A percentile compares a stretch with the other conserved stretches of the same genome.
phyloP scores from a whole-genome alignment of 2,329 filamentous ascomycete species.

The Pyricularia pennisetigena region DNA sequence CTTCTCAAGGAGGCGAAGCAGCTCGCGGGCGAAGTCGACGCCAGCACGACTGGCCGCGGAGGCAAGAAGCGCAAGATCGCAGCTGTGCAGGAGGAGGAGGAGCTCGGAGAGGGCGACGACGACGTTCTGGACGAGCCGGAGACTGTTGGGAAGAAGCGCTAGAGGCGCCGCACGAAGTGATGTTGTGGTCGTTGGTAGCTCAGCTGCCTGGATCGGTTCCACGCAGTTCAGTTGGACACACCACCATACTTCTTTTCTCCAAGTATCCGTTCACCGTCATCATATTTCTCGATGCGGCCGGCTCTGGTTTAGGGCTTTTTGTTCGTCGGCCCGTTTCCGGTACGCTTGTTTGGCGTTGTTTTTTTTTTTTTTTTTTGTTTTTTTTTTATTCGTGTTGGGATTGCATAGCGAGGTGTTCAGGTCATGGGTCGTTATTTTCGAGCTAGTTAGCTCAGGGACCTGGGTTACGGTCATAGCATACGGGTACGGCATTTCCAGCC shows the following conservation, averaged over 20 bases:
- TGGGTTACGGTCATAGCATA: not conserved
- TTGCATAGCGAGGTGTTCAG: not conserved
- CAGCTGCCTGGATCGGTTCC: not conserved
- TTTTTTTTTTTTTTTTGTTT: not conserved
- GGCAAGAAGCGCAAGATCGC: constrained; percentile 13
- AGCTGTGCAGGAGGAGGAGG: constrained; percentile 9
- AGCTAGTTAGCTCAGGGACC: not conserved
- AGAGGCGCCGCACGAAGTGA: not conserved
- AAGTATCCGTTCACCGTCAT: not conserved
- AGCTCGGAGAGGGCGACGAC: constrained; percentile 11
- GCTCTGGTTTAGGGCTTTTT: not conserved
- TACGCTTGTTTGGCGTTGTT: not conserved
- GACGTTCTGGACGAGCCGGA: constrained; percentile 10
- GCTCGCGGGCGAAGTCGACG: constrained; percentile 10
- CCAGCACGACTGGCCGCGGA: constrained; percentile 6
- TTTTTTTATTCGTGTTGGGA: not conserved
- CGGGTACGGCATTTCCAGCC: not conserved
- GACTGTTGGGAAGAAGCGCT: constrained; percentile 4
- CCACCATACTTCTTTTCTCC: not conserved
- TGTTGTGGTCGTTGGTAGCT: not conserved
- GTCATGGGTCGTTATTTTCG: not conserved
- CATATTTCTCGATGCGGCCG: not conserved
- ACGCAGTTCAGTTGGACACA: not conserved
- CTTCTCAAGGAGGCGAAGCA: constrained; percentile 16
- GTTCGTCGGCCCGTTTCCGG: not conserved